Base-by-base conservation (phyloP, 75 land plant species). In the Pinus albicaulis region DNA sequence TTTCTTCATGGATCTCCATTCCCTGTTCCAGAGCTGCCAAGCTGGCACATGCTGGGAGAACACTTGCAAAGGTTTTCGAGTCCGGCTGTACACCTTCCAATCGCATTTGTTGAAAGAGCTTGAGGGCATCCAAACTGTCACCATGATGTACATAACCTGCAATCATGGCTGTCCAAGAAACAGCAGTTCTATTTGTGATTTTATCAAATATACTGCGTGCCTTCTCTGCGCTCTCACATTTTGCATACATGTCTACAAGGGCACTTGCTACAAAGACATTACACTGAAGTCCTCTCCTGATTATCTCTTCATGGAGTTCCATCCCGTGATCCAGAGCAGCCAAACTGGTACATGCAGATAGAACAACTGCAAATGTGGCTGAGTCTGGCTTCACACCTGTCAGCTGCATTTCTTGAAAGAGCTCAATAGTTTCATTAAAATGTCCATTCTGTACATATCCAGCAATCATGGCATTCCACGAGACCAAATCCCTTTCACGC, bases 221-320 rank as follows among this genome's bases (percentile, higher is more conserved):
- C 44, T 71, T 57, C 23, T 73, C 53, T 53, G 79, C 3, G 13
- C 36, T 82, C 44, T 82, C 82, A 72, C 76, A 59, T 80, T 80
- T 82, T 25, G 66, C 20, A 36, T 82, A 82, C 83, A 82, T 82
- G 34, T 74, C 81, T 57, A 16, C 74, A 56, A 84, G 55, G 19
- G 36, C 76, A 14, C 76, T 36, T 1, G 65, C 86, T 28, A 84
- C 89, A 7, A 56, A 16, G n/a, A 26, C 25, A 23, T 23, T 56
- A 17, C 12, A 31, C 59, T 52, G n/a, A 73, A 78, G 57, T 20
- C 84, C 89, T 68, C 61, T 62, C 53, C 80, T 74, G 4, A 78
- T 68, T 69, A 80, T 82, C 55, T 87, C 76, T 36, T 82, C 77
- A 87, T 85, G 55, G 89, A 31, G 66, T 85, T 87, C 89, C 89